phyloP scores from a whole-genome alignment of 176 grass and related monocot species.

The Bonia amplexicaulis region DNA sequence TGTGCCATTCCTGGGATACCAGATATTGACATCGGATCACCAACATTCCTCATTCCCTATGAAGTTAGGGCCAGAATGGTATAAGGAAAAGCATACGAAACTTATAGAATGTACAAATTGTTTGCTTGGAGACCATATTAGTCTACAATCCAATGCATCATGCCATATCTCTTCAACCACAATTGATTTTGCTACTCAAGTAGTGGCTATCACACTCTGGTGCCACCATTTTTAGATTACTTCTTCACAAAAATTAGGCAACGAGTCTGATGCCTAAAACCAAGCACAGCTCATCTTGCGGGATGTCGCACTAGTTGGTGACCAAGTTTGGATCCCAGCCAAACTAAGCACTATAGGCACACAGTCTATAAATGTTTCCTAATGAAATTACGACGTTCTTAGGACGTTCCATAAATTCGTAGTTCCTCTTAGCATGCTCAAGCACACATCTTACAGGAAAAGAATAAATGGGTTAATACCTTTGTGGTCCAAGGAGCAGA shows the following conservation, averaged over 20 bases:
- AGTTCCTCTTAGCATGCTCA: background rate
- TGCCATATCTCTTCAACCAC: background rate
- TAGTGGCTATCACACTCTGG: background rate
- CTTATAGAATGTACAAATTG: background rate
- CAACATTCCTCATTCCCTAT: constrained; percentile 52
- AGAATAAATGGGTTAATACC: constrained; percentile 32
- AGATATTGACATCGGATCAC: constrained; percentile 45
- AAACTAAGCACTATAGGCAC: background rate
- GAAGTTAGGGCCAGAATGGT: background rate
- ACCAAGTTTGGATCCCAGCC: constrained; percentile 9
- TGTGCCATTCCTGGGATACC: constrained; percentile 53
- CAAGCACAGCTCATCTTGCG: background rate
- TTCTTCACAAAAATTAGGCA: background rate
- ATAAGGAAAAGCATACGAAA: constrained; percentile 16
- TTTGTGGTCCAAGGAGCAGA: constrained; percentile 50
- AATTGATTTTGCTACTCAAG: background rate
- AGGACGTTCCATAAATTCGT: background rate
- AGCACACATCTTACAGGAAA: background rate
- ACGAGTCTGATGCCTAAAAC: background rate
- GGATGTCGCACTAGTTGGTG: background rate
- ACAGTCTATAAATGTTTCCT: background rate
- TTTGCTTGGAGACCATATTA: background rate
- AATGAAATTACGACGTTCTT: background rate
- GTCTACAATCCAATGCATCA: background rate
- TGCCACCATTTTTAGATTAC: background rate